Evolutionary conservation across 1,139 yeast genomes (phyloP).

Genomic region (Magnusiomyces tetraspermus): DNA sequence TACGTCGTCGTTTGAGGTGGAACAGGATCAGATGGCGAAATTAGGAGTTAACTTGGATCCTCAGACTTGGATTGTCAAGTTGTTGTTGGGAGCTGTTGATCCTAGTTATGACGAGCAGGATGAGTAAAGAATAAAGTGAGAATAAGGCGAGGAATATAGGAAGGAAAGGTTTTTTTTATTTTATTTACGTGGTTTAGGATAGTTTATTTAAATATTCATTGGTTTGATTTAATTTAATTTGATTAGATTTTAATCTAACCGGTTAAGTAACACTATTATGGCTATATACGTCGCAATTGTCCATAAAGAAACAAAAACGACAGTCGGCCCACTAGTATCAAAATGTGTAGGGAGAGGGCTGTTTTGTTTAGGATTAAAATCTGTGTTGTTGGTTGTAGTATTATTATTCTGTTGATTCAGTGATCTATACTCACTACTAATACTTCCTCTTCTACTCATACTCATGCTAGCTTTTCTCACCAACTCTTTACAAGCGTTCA

Average conservation of each 20-base stretch:
- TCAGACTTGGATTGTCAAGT: conserved; percentile 29
- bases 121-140: conserved; percentile 15
- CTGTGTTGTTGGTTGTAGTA: background rate
- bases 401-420: background rate
- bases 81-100: conserved; percentile 29
- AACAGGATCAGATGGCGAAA: conserved; percentile 31
- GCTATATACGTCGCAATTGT: conserved; percentile 25
- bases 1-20: conserved; percentile 30
- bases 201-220: background rate
- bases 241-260: background rate
- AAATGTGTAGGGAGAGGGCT: conserved; percentile 18
- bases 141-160: background rate
- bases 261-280: conserved; percentile 20
- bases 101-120: conserved; percentile 28
- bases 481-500: conserved; percentile 9
- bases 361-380: no score
- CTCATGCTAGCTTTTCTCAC: background rate
- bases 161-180: background rate
- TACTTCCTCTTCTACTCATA: background rate
- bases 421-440: background rate
- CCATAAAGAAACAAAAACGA: conserved; percentile 24
- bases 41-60: conserved; percentile 29
- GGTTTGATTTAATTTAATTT: background rate
- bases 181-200: background rate
- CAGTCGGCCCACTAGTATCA: conserved; percentile 27